Conservation (phyloP, 768 basidiomycete genomes). For the Suillus americanus region DNA sequence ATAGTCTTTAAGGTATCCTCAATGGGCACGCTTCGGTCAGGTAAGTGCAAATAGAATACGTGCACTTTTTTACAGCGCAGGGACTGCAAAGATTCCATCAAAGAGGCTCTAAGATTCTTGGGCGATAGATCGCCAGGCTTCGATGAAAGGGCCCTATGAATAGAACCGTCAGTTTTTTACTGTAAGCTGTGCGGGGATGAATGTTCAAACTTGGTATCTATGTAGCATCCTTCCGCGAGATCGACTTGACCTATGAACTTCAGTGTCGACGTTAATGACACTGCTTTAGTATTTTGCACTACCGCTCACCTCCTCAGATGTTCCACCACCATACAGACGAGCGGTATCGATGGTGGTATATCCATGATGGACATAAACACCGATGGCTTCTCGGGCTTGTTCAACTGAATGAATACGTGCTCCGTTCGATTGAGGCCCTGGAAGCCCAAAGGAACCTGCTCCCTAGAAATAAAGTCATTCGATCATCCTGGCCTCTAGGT, state of each 20-base stretch:
- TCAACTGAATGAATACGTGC: conserved; percentile 19
- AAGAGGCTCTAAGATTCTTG: conserved; percentile 12
- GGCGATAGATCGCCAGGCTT: conserved; percentile 11
- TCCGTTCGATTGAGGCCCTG: conserved; percentile 19
- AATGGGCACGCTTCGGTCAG: conserved; percentile 44
- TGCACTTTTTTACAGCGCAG: conserved; percentile 16
- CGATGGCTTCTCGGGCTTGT: conserved; percentile 15
- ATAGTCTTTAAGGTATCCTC: conserved; percentile 45
- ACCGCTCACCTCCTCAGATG: conserved; percentile 22
- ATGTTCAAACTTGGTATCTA: conserved; percentile 19
- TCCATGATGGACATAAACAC: conserved; percentile 15
- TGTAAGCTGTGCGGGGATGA: background rate
- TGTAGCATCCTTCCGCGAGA: conserved; percentile 9
- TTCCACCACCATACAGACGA: conserved; percentile 21
- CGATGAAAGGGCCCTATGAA: conserved; percentile 11
- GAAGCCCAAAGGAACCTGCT: conserved; percentile 19
- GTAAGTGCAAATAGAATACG: conserved; percentile 43
- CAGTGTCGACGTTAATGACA: background rate
- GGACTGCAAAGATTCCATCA: conserved; percentile 13
- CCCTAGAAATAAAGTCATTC: conserved; percentile 14
- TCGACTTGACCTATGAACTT: conserved; percentile 20
- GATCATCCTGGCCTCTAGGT: background rate
- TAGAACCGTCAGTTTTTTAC: background rate
- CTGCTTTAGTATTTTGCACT: background rate
- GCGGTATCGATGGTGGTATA: conserved; percentile 23